These are phyloP conservation scores for Rhexocercosporidium sp. DNA, from an alignment of 2,329 filamentous ascomycete genomes.

Conservation along the genomic window DNA sequence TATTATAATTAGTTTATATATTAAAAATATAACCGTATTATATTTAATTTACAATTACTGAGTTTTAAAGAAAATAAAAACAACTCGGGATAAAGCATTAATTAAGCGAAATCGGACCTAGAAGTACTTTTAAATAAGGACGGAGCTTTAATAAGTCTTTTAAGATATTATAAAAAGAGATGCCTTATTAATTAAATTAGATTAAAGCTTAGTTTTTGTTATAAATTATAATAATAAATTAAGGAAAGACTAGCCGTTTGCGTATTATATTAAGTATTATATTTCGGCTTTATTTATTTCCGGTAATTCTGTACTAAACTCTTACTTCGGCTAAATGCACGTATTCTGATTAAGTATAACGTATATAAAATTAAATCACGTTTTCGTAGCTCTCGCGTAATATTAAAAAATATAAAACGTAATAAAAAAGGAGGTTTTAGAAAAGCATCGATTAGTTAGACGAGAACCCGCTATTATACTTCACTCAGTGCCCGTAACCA, in stretches of 20 bases:
- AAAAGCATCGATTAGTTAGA: too few relatives aligned
- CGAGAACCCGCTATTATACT: too few relatives aligned
- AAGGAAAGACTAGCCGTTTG: background rate
- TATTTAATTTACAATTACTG: constrained; percentile 23
- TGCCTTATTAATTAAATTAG: constrained; percentile 6
- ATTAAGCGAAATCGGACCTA: constrained; percentile 5
- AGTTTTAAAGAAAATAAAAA: constrained; percentile 24
- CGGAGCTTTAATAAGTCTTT: constrained; percentile 12
- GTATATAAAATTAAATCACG: too few relatives aligned
- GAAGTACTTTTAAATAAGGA: constrained; percentile 4
- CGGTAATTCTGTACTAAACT: too few relatives aligned
- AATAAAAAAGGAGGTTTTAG: too few relatives aligned
- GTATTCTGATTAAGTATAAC: too few relatives aligned
- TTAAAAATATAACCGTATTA: constrained; percentile 13
- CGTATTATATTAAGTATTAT: constrained; percentile 5
- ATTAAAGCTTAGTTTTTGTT: constrained; percentile 11
- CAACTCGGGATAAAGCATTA: constrained; percentile 7
- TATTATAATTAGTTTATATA: constrained; percentile 19
- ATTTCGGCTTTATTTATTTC: background rate
- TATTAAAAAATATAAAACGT: too few relatives aligned
- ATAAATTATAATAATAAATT: background rate
- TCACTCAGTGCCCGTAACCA: too few relatives aligned
- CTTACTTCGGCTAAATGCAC: too few relatives aligned
- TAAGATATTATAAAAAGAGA: constrained; percentile 7
- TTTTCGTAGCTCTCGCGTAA: too few relatives aligned